Evolutionary conservation across 1,284 basidiomycete genomes (phyloP), one percentile per base, ranked within the genome.

Genomic region (Cryptococcus neoformans): DNA sequence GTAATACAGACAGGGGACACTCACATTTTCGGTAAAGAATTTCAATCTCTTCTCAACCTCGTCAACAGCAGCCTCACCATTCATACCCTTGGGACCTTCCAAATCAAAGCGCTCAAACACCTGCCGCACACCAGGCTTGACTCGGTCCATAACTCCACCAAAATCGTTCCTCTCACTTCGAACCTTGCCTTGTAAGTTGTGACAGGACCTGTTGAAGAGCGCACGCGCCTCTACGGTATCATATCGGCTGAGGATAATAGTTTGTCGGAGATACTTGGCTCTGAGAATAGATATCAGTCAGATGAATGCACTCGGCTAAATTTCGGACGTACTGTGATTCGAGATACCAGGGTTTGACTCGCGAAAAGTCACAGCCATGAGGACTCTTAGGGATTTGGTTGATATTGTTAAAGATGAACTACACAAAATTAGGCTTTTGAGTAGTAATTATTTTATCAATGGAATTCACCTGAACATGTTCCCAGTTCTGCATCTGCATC

Each of bases 401-500:
- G 51, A 98, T 77, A 58, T 89, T 83, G 2, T 83, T 85, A 63
- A 98, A 81, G 46, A 96, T 84, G 72, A 91, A 96, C 91, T 97
- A 62, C 1, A 28, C 28, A 28, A 4, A 28, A 39, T 46, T n/a
- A 41, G 9, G 28, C 14, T 34, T 45, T 60, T 46, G 54, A 51
- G 36, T 36, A 21, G 12, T 46, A 10, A 41, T 21, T 21, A 21
- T 21, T 21, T 28, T 28, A 28, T 28, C 4, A 8, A 11, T 21
- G 44, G 12, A 36, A 66, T 80, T 51, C 66, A 90, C 92, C 81
- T 94, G 89, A 14, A 95, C 83, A 73, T 99, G 95, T 52, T 98
- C 93, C 96, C 96, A 99, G 70, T 99, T 99, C 79, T 99, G 95
- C 96, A 99, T 99, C 6, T 86, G 83, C 72, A 99, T 83, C 2